phyloP scores from a whole-genome alignment of 1,284 basidiomycete genomes.

The Leccinum colubrinum region DNA sequence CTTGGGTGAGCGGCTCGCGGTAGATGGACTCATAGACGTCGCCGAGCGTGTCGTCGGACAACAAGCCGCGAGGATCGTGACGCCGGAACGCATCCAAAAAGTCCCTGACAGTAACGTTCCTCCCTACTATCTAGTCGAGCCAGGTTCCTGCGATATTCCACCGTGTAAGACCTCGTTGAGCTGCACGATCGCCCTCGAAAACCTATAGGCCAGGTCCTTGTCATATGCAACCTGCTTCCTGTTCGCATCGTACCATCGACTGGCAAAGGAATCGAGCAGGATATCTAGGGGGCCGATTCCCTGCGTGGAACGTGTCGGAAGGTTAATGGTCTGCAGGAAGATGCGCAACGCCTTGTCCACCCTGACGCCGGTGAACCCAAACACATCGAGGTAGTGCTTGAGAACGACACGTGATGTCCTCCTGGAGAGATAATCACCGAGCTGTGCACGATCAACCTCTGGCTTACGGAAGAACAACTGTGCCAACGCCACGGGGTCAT shows the following conservation, averaged over 20 bases:
- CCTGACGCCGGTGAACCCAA: slow-evolving; percentile 79
- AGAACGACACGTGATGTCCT: slow-evolving; percentile 61
- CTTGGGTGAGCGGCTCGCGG: slow-evolving; percentile 71
- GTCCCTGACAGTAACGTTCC: slow-evolving; percentile 66
- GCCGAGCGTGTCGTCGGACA: slow-evolving; percentile 72
- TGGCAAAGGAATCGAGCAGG: slow-evolving; percentile 83
- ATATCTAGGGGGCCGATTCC: slow-evolving; percentile 55
- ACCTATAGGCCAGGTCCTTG: slow-evolving; percentile 71
- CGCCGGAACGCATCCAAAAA: slow-evolving; percentile 80
- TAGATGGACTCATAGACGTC: slow-evolving; percentile 78
- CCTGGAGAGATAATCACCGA: slow-evolving; percentile 81
- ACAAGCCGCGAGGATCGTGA: slow-evolving; percentile 65
- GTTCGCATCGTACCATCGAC: slow-evolving; percentile 91
- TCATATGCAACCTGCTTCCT: slow-evolving; percentile 73
- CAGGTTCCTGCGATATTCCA: slow-evolving; percentile 56
- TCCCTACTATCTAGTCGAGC: slow-evolving; percentile 62
- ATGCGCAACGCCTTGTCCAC: slow-evolving; percentile 89
- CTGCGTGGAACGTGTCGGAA: slow-evolving; percentile 53
- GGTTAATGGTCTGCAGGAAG: slow-evolving; percentile 80
- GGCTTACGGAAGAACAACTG: slow-evolving; percentile 82
- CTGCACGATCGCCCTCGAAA: slow-evolving; percentile 85
- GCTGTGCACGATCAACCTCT: slow-evolving; percentile 80
- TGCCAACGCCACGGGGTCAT: slow-evolving; percentile 69
- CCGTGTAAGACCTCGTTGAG: slow-evolving; percentile 81
- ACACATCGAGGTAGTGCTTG: slow-evolving; percentile 49